These are phyloP conservation scores for Zelopaecilomyces penicillatus DNA, from an alignment of 2,329 filamentous ascomycete species.

Conservation along the genomic window DNA sequence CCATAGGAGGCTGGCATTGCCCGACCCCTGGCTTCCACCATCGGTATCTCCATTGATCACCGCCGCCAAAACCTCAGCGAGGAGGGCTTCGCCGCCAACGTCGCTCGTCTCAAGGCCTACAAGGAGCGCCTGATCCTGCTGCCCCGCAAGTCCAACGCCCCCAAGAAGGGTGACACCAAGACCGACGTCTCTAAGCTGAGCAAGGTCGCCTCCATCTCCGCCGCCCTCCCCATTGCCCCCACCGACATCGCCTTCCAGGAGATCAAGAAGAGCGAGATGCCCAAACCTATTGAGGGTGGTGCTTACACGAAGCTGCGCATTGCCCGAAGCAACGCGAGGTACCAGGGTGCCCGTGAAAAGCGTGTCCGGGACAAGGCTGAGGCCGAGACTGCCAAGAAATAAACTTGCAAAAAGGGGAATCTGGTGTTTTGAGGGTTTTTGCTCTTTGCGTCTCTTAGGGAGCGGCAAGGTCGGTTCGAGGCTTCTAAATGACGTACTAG, in stretches of 20 bases:
- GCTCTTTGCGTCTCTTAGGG: constrained; percentile 32
- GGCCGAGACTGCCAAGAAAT: constrained; percentile 81
- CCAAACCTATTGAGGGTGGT: constrained; percentile 67
- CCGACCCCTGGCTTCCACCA: constrained; percentile 86
- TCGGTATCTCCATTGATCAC: constrained; percentile 94
- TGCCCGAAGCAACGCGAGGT: constrained; percentile 73
- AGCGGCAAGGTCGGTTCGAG: constrained; percentile 31
- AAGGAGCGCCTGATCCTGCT: constrained; percentile 93
- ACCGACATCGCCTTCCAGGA: constrained; percentile 56
- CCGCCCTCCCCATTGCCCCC: constrained; percentile 65
- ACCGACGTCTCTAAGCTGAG: constrained; percentile 66
- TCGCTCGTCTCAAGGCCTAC: constrained; percentile 97
- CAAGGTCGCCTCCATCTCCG: constrained; percentile 38
- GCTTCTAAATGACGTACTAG: constrained; percentile 26
- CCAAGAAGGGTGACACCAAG: constrained; percentile 88
- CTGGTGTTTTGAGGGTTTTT: constrained; percentile 34
- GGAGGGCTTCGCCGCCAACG: constrained; percentile 90
- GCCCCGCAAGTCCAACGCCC: constrained; percentile 87
- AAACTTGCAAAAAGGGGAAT: constrained; percentile 36
- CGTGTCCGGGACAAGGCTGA: constrained; percentile 80
- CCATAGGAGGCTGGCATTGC: constrained; percentile 84
- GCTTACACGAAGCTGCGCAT: constrained; percentile 82
- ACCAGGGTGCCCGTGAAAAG: constrained; percentile 84
- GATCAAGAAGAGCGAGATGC: constrained; percentile 76
- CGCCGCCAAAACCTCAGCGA: constrained; percentile 96